Evolutionary conservation across 2,329 filamentous ascomycete species (phyloP).

Genomic region (Elsinoe perseae): DNA sequence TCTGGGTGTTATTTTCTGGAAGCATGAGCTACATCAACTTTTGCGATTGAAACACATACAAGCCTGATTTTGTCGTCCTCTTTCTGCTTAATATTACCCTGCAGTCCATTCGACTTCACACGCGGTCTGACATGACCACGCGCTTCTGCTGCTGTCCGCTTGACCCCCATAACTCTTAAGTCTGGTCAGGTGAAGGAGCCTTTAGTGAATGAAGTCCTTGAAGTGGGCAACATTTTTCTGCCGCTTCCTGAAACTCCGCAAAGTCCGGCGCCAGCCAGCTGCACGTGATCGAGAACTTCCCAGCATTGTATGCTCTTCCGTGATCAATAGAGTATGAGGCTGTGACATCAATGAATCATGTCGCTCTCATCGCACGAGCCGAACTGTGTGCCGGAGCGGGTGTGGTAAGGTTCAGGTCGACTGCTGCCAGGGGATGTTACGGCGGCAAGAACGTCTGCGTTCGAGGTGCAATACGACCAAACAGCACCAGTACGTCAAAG

Average conservation of each 20-base stretch:
- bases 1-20: constrained; percentile 51
- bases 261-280: background rate
- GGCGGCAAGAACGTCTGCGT: background rate
- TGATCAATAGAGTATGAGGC: background rate
- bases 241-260: background rate
- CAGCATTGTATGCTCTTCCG: no score
- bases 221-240: constrained; percentile 1
- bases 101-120: background rate
- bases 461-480: background rate
- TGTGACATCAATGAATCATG: constrained; percentile 2
- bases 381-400: background rate
- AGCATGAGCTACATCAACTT: background rate
- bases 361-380: background rate
- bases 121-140: constrained; percentile 3
- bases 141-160: constrained; percentile 29
- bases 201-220: background rate
- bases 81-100: background rate
- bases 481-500: background rate
- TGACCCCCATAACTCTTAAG: constrained; percentile 28
- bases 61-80: background rate
- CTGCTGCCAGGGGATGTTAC: background rate
- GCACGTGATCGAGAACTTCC: background rate
- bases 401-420: background rate
- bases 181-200: background rate
- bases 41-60: background rate